Evolutionary conservation across 768 basidiomycete genomes (phyloP).

Genomic region (Strobilomyces confusus): DNA sequence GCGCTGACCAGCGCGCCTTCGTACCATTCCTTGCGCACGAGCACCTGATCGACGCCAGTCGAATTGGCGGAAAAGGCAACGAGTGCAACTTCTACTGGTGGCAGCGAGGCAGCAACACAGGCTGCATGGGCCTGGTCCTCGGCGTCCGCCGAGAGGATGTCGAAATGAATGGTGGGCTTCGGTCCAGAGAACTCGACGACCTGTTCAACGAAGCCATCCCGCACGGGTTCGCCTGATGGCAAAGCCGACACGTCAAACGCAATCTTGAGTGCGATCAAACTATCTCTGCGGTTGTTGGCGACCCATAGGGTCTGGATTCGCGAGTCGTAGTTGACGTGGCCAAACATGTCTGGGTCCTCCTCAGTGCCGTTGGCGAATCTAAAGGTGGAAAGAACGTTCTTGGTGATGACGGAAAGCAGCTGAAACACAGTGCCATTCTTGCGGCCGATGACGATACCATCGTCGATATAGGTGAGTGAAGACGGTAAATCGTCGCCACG

Average conservation of each 20-base stretch:
- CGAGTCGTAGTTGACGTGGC: conserved; percentile 81
- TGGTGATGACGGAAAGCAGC: conserved; percentile 70
- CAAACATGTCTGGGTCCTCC: conserved; percentile 85
- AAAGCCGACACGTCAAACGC: conserved; percentile 58
- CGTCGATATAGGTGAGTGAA: conserved; percentile 79
- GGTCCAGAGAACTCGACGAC: conserved; percentile 79
- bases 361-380: conserved; percentile 64
- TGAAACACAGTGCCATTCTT: conserved; percentile 85
- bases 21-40: conserved; percentile 84
- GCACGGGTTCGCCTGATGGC: conserved; percentile 55
- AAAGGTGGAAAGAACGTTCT: too few relatives aligned
- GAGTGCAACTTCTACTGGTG: conserved; percentile 71
- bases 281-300: conserved; percentile 79
- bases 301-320: conserved; percentile 86
- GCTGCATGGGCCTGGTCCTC: conserved; percentile 83
- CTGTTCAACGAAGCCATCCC: conserved; percentile 71
- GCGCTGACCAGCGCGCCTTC: conserved; percentile 59
- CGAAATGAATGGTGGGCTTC: conserved; percentile 85
- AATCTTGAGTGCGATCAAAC: too few relatives aligned
- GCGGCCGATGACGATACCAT: conserved; percentile 77
- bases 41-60: conserved; percentile 80
- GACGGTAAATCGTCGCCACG: conserved; percentile 79
- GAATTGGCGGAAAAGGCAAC: conserved; percentile 89
- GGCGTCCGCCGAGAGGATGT: conserved; percentile 80
- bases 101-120: conserved; percentile 76